Evolutionary conservation across 2,329 filamentous ascomycete species (phyloP).

Genomic region (Cladosporium oxysporum): DNA sequence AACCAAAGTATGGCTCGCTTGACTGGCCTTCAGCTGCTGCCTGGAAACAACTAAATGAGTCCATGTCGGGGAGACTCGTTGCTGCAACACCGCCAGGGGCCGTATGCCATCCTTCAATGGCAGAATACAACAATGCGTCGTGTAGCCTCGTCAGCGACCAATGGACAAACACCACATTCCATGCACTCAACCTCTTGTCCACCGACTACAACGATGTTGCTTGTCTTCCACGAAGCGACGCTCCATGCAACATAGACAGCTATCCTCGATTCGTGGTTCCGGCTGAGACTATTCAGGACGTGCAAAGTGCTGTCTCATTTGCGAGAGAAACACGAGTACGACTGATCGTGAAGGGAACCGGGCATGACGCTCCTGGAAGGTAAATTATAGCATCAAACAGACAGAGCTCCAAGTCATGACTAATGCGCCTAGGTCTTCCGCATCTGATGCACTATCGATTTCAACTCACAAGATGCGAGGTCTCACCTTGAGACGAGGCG

Average conservation of each 20-base stretch:
- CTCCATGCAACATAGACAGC: constrained; percentile 14
- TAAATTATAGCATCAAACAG: neutral
- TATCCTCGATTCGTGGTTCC: constrained; percentile 22
- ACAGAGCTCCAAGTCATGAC: neutral
- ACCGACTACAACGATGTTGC: constrained; percentile 24
- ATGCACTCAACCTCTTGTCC: constrained; percentile 11
- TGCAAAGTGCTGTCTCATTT: constrained; percentile 21
- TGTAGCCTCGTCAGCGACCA: constrained; percentile 13
- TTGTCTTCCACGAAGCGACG: constrained; percentile 18
- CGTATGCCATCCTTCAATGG: constrained; percentile 7
- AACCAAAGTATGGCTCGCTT: neutral
- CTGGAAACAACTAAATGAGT: constrained; percentile 56
- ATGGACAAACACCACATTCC: constrained; percentile 22
- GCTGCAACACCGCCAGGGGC: constrained; percentile 27
- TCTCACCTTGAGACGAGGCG: constrained; percentile 7
- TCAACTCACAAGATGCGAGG: constrained; percentile 15
- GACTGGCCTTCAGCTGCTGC: constrained; percentile 51
- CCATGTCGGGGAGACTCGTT: constrained; percentile 54
- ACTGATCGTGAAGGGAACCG: constrained; percentile 23
- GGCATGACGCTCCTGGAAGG: constrained; percentile 27
- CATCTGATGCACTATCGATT: constrained; percentile 17
- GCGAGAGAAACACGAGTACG: constrained; percentile 19
- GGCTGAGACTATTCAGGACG: constrained; percentile 9
- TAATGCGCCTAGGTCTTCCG: constrained; percentile 11
- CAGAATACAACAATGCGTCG: constrained; percentile 17